These are phyloP conservation scores for Wickerhamomyces sydowiorum DNA, from an alignment of 805 yeast genomes.

Conservation along the genomic window DNA sequence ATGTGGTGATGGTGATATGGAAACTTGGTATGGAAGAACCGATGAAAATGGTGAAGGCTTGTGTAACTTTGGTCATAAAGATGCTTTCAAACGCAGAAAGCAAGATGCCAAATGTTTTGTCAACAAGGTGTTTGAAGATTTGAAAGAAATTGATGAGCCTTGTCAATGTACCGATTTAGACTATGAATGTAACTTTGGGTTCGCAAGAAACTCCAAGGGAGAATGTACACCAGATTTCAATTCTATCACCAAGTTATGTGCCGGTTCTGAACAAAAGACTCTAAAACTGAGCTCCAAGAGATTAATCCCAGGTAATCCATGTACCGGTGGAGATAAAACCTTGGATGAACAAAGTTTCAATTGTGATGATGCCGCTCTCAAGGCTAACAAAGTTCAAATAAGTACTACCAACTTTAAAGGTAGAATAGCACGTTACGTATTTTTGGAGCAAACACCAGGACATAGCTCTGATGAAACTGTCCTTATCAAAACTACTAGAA, in stretches of 20 bases:
- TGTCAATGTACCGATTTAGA: slow-evolving; percentile 63
- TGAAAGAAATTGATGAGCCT: slow-evolving; percentile 39
- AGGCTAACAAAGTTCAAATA: slow-evolving; percentile 23
- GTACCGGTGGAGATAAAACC: slow-evolving; percentile 9
- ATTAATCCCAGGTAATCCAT: slow-evolving; percentile 18
- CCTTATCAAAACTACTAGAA: slow-evolving; percentile 48
- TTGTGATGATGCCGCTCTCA: slow-evolving; percentile 15
- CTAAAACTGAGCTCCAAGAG: slow-evolving; percentile 11
- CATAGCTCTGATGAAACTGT: slow-evolving; percentile 54
- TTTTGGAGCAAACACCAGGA: slow-evolving; percentile 37
- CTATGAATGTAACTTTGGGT: slow-evolving; percentile 65
- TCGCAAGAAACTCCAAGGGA: slow-evolving; percentile 30
- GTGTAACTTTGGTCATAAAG: slow-evolving; percentile 70
- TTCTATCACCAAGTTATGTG: slow-evolving; percentile 29
- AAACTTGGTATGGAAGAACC: slow-evolving; percentile 53
- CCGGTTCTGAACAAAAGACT: slow-evolving; percentile 12
- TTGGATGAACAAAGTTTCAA: slow-evolving; percentile 9
- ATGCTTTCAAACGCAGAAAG: slow-evolving; percentile 61
- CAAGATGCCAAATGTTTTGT: slow-evolving; percentile 55
- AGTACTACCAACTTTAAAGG: slow-evolving; percentile 43
- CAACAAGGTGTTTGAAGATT: slow-evolving; percentile 32
- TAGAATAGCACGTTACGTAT: slow-evolving; percentile 45
- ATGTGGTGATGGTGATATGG: slow-evolving; percentile 48
- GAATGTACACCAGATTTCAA: slow-evolving; percentile 41
- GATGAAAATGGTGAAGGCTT: slow-evolving; percentile 22